A percentile compares a stretch with the other conserved stretches of the same genome.
These are phyloP conservation scores for slime mould (Dictyostelium discoideum) DNA, from an alignment of 78 protist species.

Conservation along the genomic window DNA sequence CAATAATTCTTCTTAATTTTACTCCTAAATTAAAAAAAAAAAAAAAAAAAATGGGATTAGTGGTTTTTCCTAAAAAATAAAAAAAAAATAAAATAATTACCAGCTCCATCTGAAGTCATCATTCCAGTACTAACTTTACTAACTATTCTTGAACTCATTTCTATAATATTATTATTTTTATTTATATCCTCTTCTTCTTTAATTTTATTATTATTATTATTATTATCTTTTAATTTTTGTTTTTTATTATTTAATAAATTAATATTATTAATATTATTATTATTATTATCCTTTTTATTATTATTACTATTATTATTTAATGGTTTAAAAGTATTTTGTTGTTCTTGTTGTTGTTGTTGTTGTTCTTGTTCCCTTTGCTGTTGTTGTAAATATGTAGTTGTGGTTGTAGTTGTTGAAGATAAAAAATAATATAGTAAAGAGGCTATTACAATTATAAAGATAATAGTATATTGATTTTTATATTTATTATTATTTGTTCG, in stretches of 20 bases:
- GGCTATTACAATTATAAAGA: background rate
- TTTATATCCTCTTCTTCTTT: background rate
- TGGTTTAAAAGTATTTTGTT: background rate
- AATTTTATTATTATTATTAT: background rate
- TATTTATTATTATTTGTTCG: background rate
- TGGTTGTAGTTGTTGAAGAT: background rate
- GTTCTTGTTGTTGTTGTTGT: background rate
- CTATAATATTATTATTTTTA: background rate
- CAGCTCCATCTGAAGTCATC: conserved; percentile 8
- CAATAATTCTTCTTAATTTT: conserved; percentile 49
- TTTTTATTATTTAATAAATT: background rate
- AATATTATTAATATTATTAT: background rate
- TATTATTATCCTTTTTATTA: background rate
- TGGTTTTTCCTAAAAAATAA: background rate
- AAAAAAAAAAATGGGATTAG: background rate
- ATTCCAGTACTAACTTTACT: conserved; percentile 8
- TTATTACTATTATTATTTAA: background rate
- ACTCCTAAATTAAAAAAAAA: background rate
- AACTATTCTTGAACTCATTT: conserved; percentile 1
- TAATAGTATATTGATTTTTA: background rate
- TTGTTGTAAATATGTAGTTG: background rate
- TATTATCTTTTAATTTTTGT: background rate
- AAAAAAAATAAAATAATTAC: background rate
- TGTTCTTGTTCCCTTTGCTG: background rate
- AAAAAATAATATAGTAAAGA: background rate